A percentile compares a stretch with the other conserved stretches of the same genome.
Conservation (phyloP, 2,329 filamentous ascomycete species). For the Epichloe aotearoae region DNA sequence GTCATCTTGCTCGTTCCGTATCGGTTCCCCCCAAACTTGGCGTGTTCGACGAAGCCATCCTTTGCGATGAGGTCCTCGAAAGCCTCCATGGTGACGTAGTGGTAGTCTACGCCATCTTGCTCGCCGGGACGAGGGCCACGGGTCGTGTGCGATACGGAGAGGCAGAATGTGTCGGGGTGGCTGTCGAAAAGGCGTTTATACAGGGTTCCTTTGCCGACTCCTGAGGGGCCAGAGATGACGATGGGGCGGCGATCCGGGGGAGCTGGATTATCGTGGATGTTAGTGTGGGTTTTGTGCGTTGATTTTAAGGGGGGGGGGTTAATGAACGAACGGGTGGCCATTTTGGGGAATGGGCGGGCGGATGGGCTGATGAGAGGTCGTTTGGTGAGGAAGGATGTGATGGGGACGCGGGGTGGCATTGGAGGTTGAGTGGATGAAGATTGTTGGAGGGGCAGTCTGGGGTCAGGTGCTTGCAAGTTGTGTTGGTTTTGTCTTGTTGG, state of each 20-base stretch:
- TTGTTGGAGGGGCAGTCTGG: background rate
- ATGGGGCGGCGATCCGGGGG: slow-evolving; percentile 48
- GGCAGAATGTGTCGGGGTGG: slow-evolving; percentile 37
- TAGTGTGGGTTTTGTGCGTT: background rate
- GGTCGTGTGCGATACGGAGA: slow-evolving; percentile 65
- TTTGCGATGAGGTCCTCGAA: slow-evolving; percentile 57
- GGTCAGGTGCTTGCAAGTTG: too few relatives aligned
- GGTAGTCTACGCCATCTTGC: slow-evolving; percentile 65
- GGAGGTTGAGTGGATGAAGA: background rate
- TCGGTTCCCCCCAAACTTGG: slow-evolving; percentile 70
- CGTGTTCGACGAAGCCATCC: slow-evolving; percentile 72
- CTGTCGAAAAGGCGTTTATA: slow-evolving; percentile 54
- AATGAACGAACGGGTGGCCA: slow-evolving; percentile 11
- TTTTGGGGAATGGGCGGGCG: slow-evolving; percentile 8
- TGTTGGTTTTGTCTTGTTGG: too few relatives aligned
- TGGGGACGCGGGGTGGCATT: slow-evolving; percentile 7
- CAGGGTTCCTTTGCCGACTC: slow-evolving; percentile 69
- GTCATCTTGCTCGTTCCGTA: slow-evolving; percentile 78
- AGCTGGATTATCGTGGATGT: slow-evolving; percentile 2
- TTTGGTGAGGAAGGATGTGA: background rate
- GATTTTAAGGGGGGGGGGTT: background rate
- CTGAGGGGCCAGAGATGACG: slow-evolving; percentile 66
- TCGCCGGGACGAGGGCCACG: slow-evolving; percentile 64
- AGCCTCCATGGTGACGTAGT: slow-evolving; percentile 54
- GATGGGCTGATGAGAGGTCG: background rate